A percentile compares a stretch with the other conserved stretches of the same genome.
Evolutionary conservation across 306 rosid genomes (phyloP).

Genomic region (Myrica gale): DNA sequence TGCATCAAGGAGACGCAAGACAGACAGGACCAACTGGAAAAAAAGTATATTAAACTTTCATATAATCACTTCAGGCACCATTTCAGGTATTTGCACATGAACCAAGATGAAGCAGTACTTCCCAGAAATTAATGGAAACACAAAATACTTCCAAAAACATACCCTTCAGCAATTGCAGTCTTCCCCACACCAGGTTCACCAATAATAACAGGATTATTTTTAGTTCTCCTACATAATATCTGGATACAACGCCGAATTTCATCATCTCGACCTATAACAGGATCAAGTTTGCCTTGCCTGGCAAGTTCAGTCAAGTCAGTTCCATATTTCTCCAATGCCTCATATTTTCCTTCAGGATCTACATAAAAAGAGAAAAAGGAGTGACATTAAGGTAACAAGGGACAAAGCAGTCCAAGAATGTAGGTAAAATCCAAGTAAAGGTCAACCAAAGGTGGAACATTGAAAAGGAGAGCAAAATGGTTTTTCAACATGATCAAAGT

Average conservation of each 20-base stretch:
- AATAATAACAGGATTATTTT: slow-evolving; percentile 93
- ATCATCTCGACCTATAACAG: slow-evolving; percentile 95
- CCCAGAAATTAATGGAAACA: not conserved
- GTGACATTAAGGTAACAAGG: not conserved
- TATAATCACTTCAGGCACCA: not conserved
- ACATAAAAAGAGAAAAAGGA: slow-evolving; percentile 7
- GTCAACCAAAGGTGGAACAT: not conserved
- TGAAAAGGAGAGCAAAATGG: not conserved
- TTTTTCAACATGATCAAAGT: not conserved
- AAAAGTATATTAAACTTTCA: not conserved
- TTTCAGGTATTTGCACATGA: not conserved
- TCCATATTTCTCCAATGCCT: slow-evolving; percentile 87
- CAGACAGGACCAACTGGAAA: not conserved
- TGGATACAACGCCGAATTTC: slow-evolving; percentile 94
- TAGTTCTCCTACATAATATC: slow-evolving; percentile 89
- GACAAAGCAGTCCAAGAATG: slow-evolving; percentile 22
- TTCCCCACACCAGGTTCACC: slow-evolving; percentile 99
- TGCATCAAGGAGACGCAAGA: not conserved
- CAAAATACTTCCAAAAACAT: slow-evolving; percentile 27
- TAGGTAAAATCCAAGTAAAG: not conserved
- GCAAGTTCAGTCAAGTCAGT: slow-evolving; percentile 92
- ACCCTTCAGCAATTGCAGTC: slow-evolving; percentile 99
- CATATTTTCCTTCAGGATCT: slow-evolving; percentile 97
- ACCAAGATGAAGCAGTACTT: not conserved
- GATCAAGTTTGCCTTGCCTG: slow-evolving; percentile 94